Evolutionary conservation across 2,329 filamentous ascomycete species (phyloP), one percentile per base, ranked within the genome.

Genomic region (Nigrospora sphaerica): DNA sequence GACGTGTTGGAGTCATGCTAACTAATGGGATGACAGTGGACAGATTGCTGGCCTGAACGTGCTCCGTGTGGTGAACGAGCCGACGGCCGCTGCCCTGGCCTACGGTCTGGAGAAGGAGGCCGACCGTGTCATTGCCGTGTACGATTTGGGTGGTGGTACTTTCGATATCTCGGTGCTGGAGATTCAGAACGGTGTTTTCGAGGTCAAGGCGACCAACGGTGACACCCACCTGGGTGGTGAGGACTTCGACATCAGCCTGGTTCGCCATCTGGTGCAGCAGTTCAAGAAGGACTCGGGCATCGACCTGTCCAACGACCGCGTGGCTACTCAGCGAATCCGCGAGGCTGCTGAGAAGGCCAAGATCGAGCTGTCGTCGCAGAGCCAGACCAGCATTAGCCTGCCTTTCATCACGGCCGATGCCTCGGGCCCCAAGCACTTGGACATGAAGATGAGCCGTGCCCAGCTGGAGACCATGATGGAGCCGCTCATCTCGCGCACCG

Each of bases 301-400:
- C 56, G 92, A 97, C 67, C 82, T 97, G 57, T 87, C 89, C 49
- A 75, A 73, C 64, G 92, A 97, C 77, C 90, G 92, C 69, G 96
- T 96, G 91, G 92, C 92, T 60, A 95, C 97, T 65, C 92, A 96
- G 81, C 86, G 92, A 83, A 96, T 97, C 69, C 91, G 92, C 74
- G 92, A 96, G 77, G 92, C 91, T 58, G 90, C 91, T 58, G 92
- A 97, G 81, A 96, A 96, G 84, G 92, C 92, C 66, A 97, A 97
- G 88, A 96, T 96, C 63, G 92, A 96, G 76, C 78, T 97, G 57
- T 97, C 92, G 12, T 96, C 91, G 32, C 91, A 91, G 48, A 81
- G 91, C 57, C 88, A 95, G 71, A 97, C 92, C 57, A 92, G 96
- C 64, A 96, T 97, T 75, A 95, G 95, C 80, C 83, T 97, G 65